phyloP scores from a whole-genome alignment of 345 rosid species.

The Eucalyptus erythrocorys region DNA sequence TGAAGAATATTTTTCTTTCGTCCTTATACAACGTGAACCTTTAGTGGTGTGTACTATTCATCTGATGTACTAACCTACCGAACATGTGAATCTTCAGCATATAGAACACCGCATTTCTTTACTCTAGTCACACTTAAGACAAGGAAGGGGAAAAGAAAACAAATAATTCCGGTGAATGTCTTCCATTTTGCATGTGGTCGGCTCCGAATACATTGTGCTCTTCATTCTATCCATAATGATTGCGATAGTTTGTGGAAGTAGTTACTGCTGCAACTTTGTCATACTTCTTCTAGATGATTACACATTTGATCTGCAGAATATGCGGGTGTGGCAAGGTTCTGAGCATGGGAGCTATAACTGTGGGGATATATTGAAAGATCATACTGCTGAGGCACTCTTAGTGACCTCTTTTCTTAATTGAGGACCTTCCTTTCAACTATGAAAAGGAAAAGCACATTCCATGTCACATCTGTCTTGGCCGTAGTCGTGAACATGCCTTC shows the following conservation, averaged over 20 bases:
- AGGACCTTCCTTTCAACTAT: background rate
- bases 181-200: background rate
- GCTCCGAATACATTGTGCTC: background rate
- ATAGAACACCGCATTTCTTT: background rate
- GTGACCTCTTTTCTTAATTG: too few relatives aligned
- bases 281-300: background rate
- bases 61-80: background rate
- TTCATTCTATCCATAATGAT: background rate
- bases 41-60: background rate
- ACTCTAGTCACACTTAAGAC: background rate
- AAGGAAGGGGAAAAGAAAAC: background rate
- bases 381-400: conserved; percentile 61
- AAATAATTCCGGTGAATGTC: background rate
- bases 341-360: conserved; percentile 74
- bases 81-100: background rate
- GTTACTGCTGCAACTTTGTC: background rate
- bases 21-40: background rate
- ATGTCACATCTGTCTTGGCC: background rate
- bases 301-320: conserved; percentile 37
- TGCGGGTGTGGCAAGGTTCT: conserved; percentile 82
- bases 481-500: background rate
- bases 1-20: background rate
- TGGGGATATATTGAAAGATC: conserved; percentile 69
- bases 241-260: background rate
- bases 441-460: background rate